Conservation (phyloP, 352 stramenopile genomes). For the Globisporangium middletonii region DNA sequence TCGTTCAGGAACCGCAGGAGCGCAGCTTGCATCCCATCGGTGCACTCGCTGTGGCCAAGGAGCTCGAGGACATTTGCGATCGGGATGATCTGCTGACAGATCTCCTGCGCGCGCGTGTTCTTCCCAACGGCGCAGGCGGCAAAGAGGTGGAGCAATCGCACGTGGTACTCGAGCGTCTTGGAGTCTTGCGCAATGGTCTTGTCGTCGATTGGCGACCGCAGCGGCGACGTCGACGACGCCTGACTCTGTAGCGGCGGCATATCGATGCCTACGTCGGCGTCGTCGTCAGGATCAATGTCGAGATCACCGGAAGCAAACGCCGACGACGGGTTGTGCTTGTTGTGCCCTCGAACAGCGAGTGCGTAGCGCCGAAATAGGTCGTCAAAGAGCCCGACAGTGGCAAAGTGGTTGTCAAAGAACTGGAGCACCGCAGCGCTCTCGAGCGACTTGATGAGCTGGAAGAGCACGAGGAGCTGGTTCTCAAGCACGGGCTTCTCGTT, state of each 20-base stretch:
- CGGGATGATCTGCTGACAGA: slow-evolving; percentile 58
- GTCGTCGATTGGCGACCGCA: slow-evolving; percentile 12
- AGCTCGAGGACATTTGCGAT: slow-evolving; percentile 37
- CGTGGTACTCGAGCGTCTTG: slow-evolving; percentile 48
- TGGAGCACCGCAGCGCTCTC: slow-evolving; percentile 44
- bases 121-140: slow-evolving; percentile 52
- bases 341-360: slow-evolving; percentile 6
- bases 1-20: slow-evolving; percentile 55
- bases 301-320: background rate
- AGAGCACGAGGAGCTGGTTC: slow-evolving; percentile 63
- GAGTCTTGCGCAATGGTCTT: slow-evolving; percentile 15
- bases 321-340: background rate
- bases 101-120: slow-evolving; percentile 56
- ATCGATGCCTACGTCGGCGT: background rate
- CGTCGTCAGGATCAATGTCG: background rate
- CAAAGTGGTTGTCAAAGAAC: slow-evolving; percentile 39
- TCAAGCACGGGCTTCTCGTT: slow-evolving; percentile 50
- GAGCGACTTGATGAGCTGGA: slow-evolving; percentile 61
- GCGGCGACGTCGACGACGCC: background rate
- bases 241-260: background rate
- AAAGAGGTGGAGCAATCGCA: slow-evolving; percentile 50
- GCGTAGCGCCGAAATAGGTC: slow-evolving; percentile 25
- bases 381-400: slow-evolving; percentile 22
- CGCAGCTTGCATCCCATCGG: slow-evolving; percentile 41
- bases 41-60: slow-evolving; percentile 29